Conservation (phyloP, 2,329 filamentous ascomycete species). For the Fusarium subglutinans region DNA sequence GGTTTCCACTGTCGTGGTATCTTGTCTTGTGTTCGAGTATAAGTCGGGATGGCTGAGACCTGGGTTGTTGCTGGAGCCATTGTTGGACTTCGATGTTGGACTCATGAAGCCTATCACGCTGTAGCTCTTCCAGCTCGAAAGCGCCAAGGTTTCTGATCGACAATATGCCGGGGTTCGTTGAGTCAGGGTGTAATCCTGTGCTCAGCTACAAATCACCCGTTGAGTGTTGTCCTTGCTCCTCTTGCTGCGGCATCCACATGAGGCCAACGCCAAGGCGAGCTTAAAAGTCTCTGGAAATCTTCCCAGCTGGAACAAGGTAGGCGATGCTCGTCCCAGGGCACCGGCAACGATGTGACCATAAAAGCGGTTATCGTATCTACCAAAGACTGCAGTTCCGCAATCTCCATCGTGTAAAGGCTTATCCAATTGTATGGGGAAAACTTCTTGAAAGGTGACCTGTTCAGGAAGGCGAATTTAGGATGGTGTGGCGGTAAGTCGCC, state of each 20-base stretch:
- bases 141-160: neutral
- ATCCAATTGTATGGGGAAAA: fast-evolving
- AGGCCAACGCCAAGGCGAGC: fast-evolving
- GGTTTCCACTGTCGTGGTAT: neutral
- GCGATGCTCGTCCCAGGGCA: neutral
- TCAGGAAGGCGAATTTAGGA: neutral
- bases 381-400: neutral
- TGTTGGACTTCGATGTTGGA: neutral
- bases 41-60: neutral
- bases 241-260: neutral
- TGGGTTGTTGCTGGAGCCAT: neutral
- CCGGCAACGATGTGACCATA: neutral
- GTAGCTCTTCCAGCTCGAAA: fast-evolving
- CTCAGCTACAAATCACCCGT: fast-evolving
- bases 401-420: neutral
- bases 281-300: fast-evolving
- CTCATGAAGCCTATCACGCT: neutral
- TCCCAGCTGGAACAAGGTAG: neutral
- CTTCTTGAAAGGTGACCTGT: fast-evolving
- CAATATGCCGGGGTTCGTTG: fast-evolving
- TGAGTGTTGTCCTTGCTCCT: fast-evolving
- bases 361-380: fast-evolving
- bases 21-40: neutral
- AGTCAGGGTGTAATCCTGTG: fast-evolving
- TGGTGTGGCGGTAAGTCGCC: fast-evolving